Base-by-base conservation (phyloP, 1,284 basidiomycete species). In the Porodaedalea pini region DNA sequence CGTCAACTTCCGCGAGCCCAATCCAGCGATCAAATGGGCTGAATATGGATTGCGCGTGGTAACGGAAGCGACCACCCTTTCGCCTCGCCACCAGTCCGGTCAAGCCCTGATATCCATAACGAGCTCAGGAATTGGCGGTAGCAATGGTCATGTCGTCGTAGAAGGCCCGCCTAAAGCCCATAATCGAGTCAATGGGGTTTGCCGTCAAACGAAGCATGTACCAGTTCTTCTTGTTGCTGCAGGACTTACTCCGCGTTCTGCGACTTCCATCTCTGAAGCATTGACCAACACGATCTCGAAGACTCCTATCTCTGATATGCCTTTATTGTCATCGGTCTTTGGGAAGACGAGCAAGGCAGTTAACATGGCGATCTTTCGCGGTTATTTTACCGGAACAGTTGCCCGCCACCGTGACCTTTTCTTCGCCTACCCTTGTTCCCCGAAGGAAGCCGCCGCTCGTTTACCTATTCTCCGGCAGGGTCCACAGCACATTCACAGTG, bases 81-180 rank as follows among this genome's bases (percentile, higher is more conserved):
- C 63, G 0, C 43, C 58, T 53, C 52, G 62, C 54, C 21, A 57
- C 41, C 23, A 48, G 54, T 44, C 43, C 57, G 61, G 45, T 57
- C 59, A 8, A 15, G 36, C 31, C 2, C 63, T 78, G 1, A 65
- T 78, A 6, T 70, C 76, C 0, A 71, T 79, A 31, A 66, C 69
- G 0, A 73, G 75, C 61, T 75, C 71, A 10, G 77, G 77, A 2
- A 76, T 79, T 37, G 75, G 76, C 4, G 77, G 77, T 4, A 66
- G 70, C 4, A 76, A 74, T 54, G 76, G 70, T 4, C 74, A 77
- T 55, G 66, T 65, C 31, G 68, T 78, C 17, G 41, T 78, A 3
- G 69, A 77, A 63, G 63, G 65, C 31, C 67, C 71, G 0, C 71
- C 73, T 11, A 3, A 21, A 17, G 27, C n/a, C 17, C 15, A 23